Evolutionary conservation across 352 stramenopile species (phyloP).

Genomic region (Detonula confervacea): DNA sequence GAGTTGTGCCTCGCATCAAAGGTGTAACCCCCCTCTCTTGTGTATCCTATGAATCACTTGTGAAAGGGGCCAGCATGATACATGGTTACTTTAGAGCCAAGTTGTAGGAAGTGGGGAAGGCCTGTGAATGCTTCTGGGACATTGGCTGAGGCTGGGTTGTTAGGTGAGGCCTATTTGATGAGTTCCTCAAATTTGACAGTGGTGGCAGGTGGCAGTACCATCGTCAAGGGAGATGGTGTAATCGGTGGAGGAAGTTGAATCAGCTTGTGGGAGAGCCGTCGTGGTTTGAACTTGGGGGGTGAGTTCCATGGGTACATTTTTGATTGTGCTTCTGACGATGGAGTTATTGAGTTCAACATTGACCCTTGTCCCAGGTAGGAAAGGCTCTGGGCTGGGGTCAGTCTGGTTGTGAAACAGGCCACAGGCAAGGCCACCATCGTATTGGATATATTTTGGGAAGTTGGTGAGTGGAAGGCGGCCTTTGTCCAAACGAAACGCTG

Average conservation of each 20-base stretch:
- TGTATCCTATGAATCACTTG: background rate
- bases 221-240: background rate
- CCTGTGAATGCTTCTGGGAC: background rate
- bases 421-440: slow-evolving; percentile 8
- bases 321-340: background rate
- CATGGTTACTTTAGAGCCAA: background rate
- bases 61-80: background rate
- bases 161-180: too few species aligned
- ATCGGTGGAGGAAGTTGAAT: background rate
- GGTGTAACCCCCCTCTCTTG: too few species aligned
- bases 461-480: background rate
- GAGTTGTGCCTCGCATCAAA: background rate
- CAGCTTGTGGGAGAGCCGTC: background rate
- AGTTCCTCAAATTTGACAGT: background rate
- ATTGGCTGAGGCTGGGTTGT: background rate
- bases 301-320: background rate
- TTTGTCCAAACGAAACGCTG: background rate
- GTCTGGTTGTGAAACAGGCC: background rate
- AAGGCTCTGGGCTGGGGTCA: slow-evolving; percentile 7
- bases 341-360: background rate
- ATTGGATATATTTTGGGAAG: slow-evolving; percentile 12
- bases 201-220: background rate
- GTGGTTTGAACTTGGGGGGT: background rate
- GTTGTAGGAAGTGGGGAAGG: background rate
- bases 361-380: slow-evolving; percentile 5